Percentiles rank a stretch among this genome's conserved stretches.
Conservation (phyloP, 331 rosid species). For the Spiraea crenata region DNA sequence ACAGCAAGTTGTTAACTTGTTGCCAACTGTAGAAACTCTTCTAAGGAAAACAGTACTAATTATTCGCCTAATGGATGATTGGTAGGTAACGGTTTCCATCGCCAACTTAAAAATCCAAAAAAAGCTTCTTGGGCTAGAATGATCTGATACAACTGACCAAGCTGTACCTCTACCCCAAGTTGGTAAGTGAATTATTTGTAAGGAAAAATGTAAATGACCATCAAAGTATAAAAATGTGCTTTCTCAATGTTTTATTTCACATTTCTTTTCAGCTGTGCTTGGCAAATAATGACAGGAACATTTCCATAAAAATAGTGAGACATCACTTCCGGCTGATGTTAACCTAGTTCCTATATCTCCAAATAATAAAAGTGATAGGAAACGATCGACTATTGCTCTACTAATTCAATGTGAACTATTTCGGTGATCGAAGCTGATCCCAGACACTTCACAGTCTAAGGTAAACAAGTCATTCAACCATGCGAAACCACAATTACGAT, state of each 20-base stretch:
- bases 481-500: background rate
- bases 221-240: background rate
- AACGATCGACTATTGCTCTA: background rate
- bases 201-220: background rate
- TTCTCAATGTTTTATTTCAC: background rate
- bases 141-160: background rate
- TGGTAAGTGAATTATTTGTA: background rate
- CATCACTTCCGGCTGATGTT: background rate
- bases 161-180: background rate
- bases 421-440: conserved; percentile 1
- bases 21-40: background rate
- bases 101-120: background rate
- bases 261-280: background rate
- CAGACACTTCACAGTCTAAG: background rate
- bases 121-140: background rate
- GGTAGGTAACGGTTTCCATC: background rate
- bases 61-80: background rate
- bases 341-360: background rate
- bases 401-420: background rate
- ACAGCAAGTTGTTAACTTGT: background rate
- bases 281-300: background rate
- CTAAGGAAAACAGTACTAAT: background rate
- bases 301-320: background rate
- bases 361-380: background rate
- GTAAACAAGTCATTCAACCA: background rate